These are phyloP conservation scores for Mrakiaceae sp. DNA, from an alignment of 1,284 basidiomycete species.

Conservation along the genomic window DNA sequence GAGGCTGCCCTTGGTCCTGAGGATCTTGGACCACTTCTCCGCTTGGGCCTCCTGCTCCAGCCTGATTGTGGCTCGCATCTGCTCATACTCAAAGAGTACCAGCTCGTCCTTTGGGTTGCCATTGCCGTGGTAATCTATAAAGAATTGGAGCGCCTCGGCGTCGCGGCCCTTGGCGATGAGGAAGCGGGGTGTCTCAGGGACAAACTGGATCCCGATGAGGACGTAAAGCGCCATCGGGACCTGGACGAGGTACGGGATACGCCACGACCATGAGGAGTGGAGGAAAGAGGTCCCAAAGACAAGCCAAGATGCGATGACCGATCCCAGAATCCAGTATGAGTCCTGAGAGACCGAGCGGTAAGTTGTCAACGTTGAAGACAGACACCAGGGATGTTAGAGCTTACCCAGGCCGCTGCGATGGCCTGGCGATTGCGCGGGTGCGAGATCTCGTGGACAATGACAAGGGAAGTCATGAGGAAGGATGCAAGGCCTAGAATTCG, in stretches of 20 bases:
- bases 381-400: too few relatives aligned
- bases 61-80: conserved; percentile 63
- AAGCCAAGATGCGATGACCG: conserved; percentile 28
- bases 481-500: conserved; percentile 27
- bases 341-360: conserved; percentile 19
- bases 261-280: conserved; percentile 26
- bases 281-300: conserved; percentile 27
- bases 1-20: conserved; percentile 26
- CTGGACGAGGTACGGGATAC: conserved; percentile 34
- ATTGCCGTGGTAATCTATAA: conserved; percentile 65
- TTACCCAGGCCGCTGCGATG: conserved; percentile 29
- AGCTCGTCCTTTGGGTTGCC: conserved; percentile 54
- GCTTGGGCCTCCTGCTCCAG: conserved; percentile 45
- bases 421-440: conserved; percentile 30
- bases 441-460: conserved; percentile 35
- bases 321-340: conserved; percentile 32
- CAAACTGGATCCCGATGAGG: conserved; percentile 35
- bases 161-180: conserved; percentile 35
- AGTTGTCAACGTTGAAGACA: too few relatives aligned
- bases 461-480: conserved; percentile 36
- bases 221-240: conserved; percentile 30
- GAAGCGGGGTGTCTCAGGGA: conserved; percentile 35
- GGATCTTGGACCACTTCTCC: conserved; percentile 31
- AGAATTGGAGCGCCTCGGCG: conserved; percentile 58
- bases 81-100: conserved; percentile 63